Conservation (phyloP, 78 protist species). For the Acrasis kona region DNA sequence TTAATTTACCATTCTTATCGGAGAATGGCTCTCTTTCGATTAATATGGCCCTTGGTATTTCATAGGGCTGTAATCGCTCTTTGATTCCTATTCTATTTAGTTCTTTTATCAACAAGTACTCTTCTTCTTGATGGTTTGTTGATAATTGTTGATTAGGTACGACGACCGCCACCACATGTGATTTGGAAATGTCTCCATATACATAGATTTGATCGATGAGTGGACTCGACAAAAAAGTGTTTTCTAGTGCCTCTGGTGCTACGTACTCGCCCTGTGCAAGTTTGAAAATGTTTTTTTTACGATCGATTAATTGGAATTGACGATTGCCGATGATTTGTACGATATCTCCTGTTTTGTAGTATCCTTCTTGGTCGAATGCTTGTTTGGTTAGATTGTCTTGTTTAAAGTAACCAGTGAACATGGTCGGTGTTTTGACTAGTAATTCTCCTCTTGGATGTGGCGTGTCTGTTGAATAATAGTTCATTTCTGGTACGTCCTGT, state of each 20-base stretch:
- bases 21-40: not conserved
- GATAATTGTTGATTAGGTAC: too few relatives aligned
- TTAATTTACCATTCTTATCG: not conserved
- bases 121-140: not conserved
- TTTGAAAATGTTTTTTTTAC: constrained; percentile 5
- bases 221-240: not conserved
- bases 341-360: constrained; percentile 10
- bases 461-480: constrained; percentile 3
- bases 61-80: not conserved
- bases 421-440: not conserved
- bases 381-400: not conserved
- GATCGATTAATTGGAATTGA: constrained; percentile 4
- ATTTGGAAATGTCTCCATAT: not conserved
- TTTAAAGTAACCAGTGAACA: not conserved
- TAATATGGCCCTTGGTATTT: not conserved
- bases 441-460: constrained; percentile 28
- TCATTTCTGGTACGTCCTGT: not conserved
- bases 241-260: constrained; percentile 5
- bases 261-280: constrained; percentile 28
- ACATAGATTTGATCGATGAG: not conserved
- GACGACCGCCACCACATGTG: not conserved
- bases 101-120: not conserved
- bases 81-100: not conserved
- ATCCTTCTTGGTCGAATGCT: not conserved
- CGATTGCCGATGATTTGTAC: not conserved